Conservation (phyloP, 495 filamentous ascomycete genomes). For the Xylaria curta region DNA sequence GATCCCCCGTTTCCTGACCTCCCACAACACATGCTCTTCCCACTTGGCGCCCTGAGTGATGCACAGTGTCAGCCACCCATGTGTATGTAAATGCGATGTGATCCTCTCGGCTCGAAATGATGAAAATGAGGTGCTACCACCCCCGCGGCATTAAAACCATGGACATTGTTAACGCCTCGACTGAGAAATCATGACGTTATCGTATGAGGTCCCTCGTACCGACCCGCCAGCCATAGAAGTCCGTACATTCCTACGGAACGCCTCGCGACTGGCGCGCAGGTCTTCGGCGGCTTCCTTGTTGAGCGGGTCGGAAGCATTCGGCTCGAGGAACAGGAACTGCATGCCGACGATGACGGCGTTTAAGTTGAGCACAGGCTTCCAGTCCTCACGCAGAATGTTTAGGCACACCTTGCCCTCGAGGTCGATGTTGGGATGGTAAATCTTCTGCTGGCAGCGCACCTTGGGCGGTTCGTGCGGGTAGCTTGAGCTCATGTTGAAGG, state of each 20-base stretch:
- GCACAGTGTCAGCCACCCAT: constrained; percentile 14
- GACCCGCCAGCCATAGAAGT: constrained; percentile 78
- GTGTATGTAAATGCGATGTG: constrained; percentile 22
- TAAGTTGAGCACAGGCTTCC: constrained; percentile 97
- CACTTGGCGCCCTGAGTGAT: background rate
- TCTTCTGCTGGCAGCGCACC: constrained; percentile 97
- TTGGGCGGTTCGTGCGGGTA: constrained; percentile 98
- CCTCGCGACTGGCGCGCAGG: constrained; percentile 79
- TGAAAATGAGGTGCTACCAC: constrained; percentile 8
- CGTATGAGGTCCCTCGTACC: constrained; percentile 75
- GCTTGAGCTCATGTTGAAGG: constrained; percentile 88
- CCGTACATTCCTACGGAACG: constrained; percentile 90
- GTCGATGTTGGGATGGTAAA: constrained; percentile 99
- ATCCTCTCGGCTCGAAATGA: background rate
- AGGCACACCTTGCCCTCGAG: constrained; percentile 96
- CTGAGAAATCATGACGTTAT: constrained; percentile 65
- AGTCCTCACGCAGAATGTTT: constrained; percentile 96
- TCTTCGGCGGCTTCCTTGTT: constrained; percentile 98
- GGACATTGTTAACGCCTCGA: constrained; percentile 36
- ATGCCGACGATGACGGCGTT: constrained; percentile 96
- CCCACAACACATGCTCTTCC: constrained; percentile 4
- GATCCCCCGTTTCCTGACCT: background rate
- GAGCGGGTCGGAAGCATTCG: constrained; percentile 93
- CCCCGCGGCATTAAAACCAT: background rate
- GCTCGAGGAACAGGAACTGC: constrained; percentile 98